Base-by-base conservation (phyloP, 2,329 filamentous ascomycete genomes). In the Peltaster fructicola region DNA sequence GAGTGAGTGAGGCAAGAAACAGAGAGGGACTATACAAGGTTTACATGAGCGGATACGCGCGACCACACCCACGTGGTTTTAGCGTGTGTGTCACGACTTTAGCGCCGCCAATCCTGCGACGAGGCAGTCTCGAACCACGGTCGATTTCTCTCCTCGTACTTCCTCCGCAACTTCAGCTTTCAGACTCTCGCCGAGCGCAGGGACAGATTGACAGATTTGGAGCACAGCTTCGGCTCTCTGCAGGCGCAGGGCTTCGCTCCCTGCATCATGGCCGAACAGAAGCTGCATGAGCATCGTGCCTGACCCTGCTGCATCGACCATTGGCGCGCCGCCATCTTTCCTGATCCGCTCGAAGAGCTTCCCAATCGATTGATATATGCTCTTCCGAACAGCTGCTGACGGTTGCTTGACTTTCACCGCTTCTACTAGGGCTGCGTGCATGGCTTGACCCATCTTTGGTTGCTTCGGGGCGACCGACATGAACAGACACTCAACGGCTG, bases 401-500 rank as follows among this genome's bases (percentile, higher is more conserved):
- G 27, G 27, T 12, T 23, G 23, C 14, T 17, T 20, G 17, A 30
- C 18, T 23, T 20, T 18, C 13, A 14, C 17, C 4, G 23, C 15
- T 16, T 30, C 15, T 8, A 15, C 16, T 14, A 30, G 15, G 7
- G 27, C 20, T 3, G 14, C 23, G 19, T 17, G 27, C 23, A 44
- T 26, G 9, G 24, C 22, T 5, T 27, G 28, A 11, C 28, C 33
- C n/a, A n/a, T n/a, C 15, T 35, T 30, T 19, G 31, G 26, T 10
- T 32, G 27, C 10, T 28, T 23, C 13, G 41, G 37, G 28, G 47
- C 47, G 33, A 47, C 33, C 5, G 43, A 41, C 17, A 36, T 38
- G 31, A 45, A 35, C 13, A 44, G 27, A 23, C 37, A 35, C 31
- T 45, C 41, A 17, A 45, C 38, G 12, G 39, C 41, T n/a, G 30